Evolutionary conservation across 208 protist species (phyloP), one percentile per base, ranked within the genome.

Genomic region (Crithidia fasciculata): DNA sequence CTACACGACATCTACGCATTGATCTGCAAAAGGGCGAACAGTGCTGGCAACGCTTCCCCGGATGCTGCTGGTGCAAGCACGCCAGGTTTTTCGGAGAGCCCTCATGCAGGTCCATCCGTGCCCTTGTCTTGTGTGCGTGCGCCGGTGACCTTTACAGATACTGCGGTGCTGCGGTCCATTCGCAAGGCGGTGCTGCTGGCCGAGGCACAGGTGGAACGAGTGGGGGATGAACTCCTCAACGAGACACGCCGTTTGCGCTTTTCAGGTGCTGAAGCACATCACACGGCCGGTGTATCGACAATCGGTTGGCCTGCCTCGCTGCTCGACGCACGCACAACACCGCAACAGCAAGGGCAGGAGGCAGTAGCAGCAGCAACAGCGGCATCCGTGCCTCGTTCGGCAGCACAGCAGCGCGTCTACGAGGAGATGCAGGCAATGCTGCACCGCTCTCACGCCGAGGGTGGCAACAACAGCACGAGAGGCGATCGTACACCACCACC

Each of bases 191-290:
- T 78, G 1, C 47, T 88, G 41, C 82, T 84, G 49, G 79, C 84
- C 7, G 90, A 95, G 74, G 66, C 83, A 12, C 78, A 88, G 63
- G 78, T 86, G 50, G 73, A 90, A 61, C 73, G 69, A 19, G 73
- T 72, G 8, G 61, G 73, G 7, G 37, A 63, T 5, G 49, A 57
- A n/a, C 47, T 78, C 12, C 37, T 70, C 7, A 43, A 39, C 2
- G 56, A 58, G 12, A 15, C 47, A 0, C 57, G 44, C 18, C 50
- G n/a, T 2, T 16, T 15, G 37, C 63, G 63, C n/a, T 55, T 45
- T 44, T 5, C 13, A 36, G 40, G 43, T 10, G 37, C 72, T 37
- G n/a, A 0, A 15, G 45, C 45, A 8, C 9, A 49, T 49, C 9
- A 49, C 0, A 49, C 28, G 28, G 1, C 28, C 28, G 28, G 28